Base-by-base conservation (phyloP, 345 rosid species). In the Eucalyptus pauciflora region DNA sequence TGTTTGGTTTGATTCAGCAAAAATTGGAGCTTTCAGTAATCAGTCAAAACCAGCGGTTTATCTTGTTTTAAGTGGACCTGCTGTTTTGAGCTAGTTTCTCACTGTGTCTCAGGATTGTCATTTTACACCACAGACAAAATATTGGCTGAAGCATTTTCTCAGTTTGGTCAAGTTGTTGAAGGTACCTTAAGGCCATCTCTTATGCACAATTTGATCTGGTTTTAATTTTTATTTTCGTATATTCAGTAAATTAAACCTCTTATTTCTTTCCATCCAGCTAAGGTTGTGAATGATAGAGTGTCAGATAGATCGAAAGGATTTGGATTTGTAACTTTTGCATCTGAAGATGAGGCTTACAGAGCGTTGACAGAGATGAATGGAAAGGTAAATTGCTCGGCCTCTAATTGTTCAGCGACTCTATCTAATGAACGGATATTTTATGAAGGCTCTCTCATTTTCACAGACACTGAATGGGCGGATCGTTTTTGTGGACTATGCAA, bases 141-240 rank as follows among this genome's bases (percentile, higher is more conserved):
- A 87, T 89, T 96, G 81, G 89, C 94, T 0, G 98, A 96, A 71
- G 93, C 98, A 89, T 97, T 97, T 91, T 96, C 98, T 56, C 94
- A 92, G 71, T 92, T 88, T 85, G 99, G 99, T 89, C 99, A 97
- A 93, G 99, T 97, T 86, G 92, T 97, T 89, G 98, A 97, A 95
- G 98, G 99, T 95, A 52, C 67, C 46, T 90, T 79, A 9, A 71
- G 76, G 4, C 87, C 45, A 46, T n/a, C 87, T 52, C 87, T 86
- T 52, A 50, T 45, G 25, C 37, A 45, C 41, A 13, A 17, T 64
- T 20, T n/a, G 41, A 27, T 89, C 62, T 76, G 69, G 60, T 18
- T 54, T 87, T 31, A 37, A 11, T 51, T 71, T n/a, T 60, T 25
- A 29, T 7, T 54, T 14, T 41, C 46, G 13, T 10, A 33, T 45